Evolutionary conservation across 1,139 yeast species (phyloP), one percentile per base, ranked within the genome.

Genomic region (Diutina catenulata): DNA sequence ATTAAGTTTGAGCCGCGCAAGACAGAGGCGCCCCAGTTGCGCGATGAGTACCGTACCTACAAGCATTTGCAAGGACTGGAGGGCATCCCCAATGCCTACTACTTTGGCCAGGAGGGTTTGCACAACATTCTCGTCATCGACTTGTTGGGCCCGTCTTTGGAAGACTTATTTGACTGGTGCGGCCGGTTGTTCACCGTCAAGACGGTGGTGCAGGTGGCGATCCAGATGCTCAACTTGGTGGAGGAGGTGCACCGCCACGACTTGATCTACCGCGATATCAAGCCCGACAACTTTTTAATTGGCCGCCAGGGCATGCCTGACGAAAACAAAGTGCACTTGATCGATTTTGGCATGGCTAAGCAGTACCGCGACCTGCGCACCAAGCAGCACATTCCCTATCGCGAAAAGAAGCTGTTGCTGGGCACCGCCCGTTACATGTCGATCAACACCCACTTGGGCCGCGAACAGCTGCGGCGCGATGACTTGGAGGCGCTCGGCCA

Each of bases 391-490:
- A 91, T 91, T 47, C 97, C 98, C 16, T 91, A 91, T 60, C 75
- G 96, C 49, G 97, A 91, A 58, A 80, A 88, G 57, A 91, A 91
- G 61, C 79, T 94, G 21, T 70, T 91, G 50, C 80, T 94, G 57
- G 98, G 98, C 38, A 91, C 98, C 3, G 97, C 97, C 10, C 76
- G 98, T 54, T 91, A 91, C 63, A 88, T 88, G 96, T 82, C 95
- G 27, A 88, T 91, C 51, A 91, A 91, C 64, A 91, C 98, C 33
- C 98, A 91, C 63, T 68, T 91, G 53, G 98, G 98, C 37, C 75
- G 95, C 55, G 98, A 91, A 60, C 98, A 91, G 62, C 78, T 84
- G 47, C 76, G 98, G 55, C 74, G 98, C 52, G 98, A 91, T 57
- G 98, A 91, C 60, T 70, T 91, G 52, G 98, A 91, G 62, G 87